These are phyloP conservation scores for Vicia sativa DNA, from an alignment of 306 rosid species.

Conservation along the genomic window DNA sequence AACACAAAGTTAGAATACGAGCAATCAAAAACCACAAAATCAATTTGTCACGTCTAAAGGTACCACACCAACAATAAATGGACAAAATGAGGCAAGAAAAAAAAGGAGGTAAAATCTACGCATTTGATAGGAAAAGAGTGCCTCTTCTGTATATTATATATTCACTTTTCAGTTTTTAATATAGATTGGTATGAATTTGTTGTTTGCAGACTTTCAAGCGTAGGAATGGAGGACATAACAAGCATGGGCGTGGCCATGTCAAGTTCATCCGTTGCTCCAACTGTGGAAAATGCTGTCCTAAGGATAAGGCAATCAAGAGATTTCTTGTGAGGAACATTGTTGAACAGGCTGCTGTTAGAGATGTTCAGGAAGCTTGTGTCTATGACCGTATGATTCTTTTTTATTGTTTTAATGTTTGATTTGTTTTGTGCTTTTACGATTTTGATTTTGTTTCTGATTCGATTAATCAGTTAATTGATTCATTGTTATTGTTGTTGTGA, in stretches of 20 bases:
- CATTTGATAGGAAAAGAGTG: too few relatives aligned
- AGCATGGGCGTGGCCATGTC: conserved; percentile 96
- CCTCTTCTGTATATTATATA: neutral
- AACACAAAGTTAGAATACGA: neutral
- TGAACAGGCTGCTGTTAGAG: conserved; percentile 96
- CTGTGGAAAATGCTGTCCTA: conserved; percentile 96
- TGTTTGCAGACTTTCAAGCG: conserved; percentile 80
- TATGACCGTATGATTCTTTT: conserved; percentile 61
- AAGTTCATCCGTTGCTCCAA: conserved; percentile 88
- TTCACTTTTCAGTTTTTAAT: neutral
- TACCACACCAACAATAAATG: neutral
- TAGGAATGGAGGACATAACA: conserved; percentile 94
- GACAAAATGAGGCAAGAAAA: too few relatives aligned
- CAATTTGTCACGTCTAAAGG: neutral
- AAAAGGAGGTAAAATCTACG: neutral
- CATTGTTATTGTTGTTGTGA: neutral
- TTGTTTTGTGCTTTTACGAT: neutral
- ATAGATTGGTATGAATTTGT: neutral
- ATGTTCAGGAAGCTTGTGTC: conserved; percentile 95
- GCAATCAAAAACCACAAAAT: neutral
- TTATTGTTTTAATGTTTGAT: neutral
- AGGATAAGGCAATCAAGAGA: conserved; percentile 83
- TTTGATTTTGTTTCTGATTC: too few relatives aligned
- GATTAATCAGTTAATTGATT: too few relatives aligned
- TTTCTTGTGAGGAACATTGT: conserved; percentile 94